Base-by-base conservation (phyloP, 306 rosid genomes). In the Abrus pulchellus region DNA sequence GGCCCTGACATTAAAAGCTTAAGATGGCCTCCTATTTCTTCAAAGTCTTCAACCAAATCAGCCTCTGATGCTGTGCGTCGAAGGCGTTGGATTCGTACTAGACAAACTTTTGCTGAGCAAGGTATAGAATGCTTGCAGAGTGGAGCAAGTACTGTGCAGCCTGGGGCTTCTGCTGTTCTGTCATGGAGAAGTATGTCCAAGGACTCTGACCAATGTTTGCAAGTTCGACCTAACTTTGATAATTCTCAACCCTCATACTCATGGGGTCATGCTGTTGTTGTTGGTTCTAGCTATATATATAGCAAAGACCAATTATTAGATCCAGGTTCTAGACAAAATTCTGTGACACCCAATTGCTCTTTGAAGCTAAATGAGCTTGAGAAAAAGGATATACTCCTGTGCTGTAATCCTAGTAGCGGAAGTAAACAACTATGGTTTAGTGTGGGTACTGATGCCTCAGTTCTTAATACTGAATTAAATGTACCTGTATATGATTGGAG, bases 401-500 rank as follows among this genome's bases (percentile, higher is more conserved):
- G 87, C 83, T 91, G 97, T 79, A 82, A 60, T 67, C 88, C 91
- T 76, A 85, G 90, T 74, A 83, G 83, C 62, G 85, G 92, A 82
- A 88, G 82, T 80, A 90, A 84, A 78, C 90, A 89, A 43, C 82
- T 90, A 60, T 95, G 99, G 99, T 85, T 95, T 62, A 93, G 99
- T 72, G 77, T 90, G 74, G 94, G 94, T 56, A 86, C 94, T 41
- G 99, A 95, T 88, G 99, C 99, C 68, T 83, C 97, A 7, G 93
- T 92, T 82, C 99, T 95, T 83, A 92, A 91, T 86, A 95, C 98
- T 64, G 99, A 93, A 82, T 82, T 93, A 69, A 95, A 95, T 83
- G 79, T 86, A 57, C 99, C 99, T 77, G 93, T 95, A 63, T 95
- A 93, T 85, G 99, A 95, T 86, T 93, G 99, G 99, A 88, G 81